Percentiles rank a stretch among this genome's conserved stretches.
Evolutionary conservation across 2,329 filamentous ascomycete species (phyloP).

Genomic region (Phialophora tarda): DNA sequence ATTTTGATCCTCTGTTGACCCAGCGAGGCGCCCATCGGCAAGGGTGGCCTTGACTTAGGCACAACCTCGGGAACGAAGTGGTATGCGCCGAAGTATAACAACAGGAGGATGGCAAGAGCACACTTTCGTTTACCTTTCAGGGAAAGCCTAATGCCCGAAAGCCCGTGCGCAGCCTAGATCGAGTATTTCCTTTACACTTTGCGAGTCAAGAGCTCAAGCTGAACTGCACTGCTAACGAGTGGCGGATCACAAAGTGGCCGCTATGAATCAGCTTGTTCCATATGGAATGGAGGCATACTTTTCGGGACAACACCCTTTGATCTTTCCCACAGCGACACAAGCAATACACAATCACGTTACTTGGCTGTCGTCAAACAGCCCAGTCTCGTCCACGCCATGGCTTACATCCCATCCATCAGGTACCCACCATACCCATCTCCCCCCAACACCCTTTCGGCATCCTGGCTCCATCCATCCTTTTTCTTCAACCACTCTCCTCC

Average conservation of each 20-base stretch:
- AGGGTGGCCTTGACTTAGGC: no score
- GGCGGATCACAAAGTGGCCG: neutral
- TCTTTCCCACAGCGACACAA: neutral
- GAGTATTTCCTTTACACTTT: neutral
- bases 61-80: neutral
- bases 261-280: neutral
- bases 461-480: slow-evolving; percentile 50
- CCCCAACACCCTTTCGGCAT: slow-evolving; percentile 49
- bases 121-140: neutral
- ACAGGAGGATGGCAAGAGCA: neutral
- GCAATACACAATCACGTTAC: neutral
- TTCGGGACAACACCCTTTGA: neutral
- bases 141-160: neutral
- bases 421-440: slow-evolving; percentile 56
- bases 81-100: neutral
- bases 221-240: neutral
- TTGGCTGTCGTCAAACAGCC: neutral
- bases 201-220: neutral
- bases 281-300: neutral
- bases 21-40: no score
- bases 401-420: slow-evolving; percentile 27
- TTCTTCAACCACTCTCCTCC: slow-evolving; percentile 50
- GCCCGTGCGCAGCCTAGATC: neutral
- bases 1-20: no score
- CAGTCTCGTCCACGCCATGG: neutral